Evolutionary conservation across 1,284 basidiomycete species (phyloP).

Genomic region (Takashimella koratensis): DNA sequence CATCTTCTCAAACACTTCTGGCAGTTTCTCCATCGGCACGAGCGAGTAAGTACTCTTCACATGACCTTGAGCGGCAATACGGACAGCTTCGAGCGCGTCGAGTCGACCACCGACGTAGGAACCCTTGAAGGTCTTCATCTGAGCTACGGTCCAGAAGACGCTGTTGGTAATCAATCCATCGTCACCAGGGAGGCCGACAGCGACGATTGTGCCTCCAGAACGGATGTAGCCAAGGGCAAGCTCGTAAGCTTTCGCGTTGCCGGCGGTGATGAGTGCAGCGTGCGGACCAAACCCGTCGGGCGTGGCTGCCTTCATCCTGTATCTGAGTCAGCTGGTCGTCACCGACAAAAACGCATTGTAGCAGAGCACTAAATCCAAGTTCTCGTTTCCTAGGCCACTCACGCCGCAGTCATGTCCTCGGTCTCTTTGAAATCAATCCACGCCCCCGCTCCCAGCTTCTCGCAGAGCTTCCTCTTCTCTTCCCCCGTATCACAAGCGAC

Average conservation of each 20-base stretch:
- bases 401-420: conserved; percentile 26
- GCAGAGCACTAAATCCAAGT: no score
- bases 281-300: conserved; percentile 70
- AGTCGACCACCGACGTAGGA: conserved; percentile 72
- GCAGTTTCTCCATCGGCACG: conserved; percentile 57
- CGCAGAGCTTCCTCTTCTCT: conserved; percentile 67
- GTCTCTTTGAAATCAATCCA: conserved; percentile 72
- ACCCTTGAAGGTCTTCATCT: conserved; percentile 65
- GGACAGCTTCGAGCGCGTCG: conserved; percentile 67
- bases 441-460: conserved; percentile 66
- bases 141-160: conserved; percentile 72
- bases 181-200: conserved; percentile 66
- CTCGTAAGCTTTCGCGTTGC: conserved; percentile 58
- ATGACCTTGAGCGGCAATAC: conserved; percentile 64
- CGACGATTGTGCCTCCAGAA: conserved; percentile 63
- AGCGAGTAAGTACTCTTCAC: conserved; percentile 60
- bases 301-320: conserved; percentile 53
- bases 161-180: conserved; percentile 49
- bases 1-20: conserved; percentile 59
- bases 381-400: no score
- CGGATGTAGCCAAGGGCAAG: conserved; percentile 69
- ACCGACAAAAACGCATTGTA: no score
- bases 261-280: conserved; percentile 62
- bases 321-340: no score
- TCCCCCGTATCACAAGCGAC: conserved; percentile 72